Conservation (phyloP, 2,329 filamentous ascomycete species). For the Aureobasidium sp. region DNA sequence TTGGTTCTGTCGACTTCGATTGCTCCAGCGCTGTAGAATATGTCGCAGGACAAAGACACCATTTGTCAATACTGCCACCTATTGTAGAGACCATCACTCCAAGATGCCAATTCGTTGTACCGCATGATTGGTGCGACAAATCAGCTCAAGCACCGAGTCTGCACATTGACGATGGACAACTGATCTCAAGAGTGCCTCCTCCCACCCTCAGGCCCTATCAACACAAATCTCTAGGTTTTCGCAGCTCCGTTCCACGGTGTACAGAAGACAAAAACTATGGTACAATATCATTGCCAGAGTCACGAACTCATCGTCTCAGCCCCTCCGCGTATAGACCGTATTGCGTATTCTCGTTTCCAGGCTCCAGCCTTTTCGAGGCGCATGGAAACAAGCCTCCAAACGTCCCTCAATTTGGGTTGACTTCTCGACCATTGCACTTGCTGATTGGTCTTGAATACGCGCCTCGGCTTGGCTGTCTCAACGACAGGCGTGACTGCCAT, state of each 20-base stretch:
- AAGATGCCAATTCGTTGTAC: too few relatives aligned
- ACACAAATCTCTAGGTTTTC: too few relatives aligned
- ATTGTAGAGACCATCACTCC: too few relatives aligned
- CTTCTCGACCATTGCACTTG: background rate
- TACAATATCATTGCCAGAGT: too few relatives aligned
- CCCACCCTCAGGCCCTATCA: too few relatives aligned
- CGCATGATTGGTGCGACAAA: too few relatives aligned
- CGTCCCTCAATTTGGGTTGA: background rate
- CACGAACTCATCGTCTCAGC: background rate
- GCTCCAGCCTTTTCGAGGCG: background rate
- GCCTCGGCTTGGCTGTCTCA: background rate
- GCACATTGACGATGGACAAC: too few relatives aligned
- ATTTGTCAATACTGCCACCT: background rate
- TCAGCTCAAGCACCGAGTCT: too few relatives aligned
- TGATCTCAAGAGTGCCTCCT: too few relatives aligned
- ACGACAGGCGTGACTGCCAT: background rate
- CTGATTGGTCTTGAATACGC: background rate
- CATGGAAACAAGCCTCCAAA: too few relatives aligned
- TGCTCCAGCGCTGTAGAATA: background rate
- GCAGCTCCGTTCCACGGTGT: too few relatives aligned
- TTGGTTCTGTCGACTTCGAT: background rate
- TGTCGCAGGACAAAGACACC: background rate
- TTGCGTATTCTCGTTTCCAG: background rate
- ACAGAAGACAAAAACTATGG: too few relatives aligned
- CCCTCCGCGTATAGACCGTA: background rate